A percentile compares a stretch with the other conserved stretches of the same genome.
These are phyloP conservation scores for Colletotrichum sp. DNA, from an alignment of 2,329 filamentous ascomycete species.

Conservation along the genomic window DNA sequence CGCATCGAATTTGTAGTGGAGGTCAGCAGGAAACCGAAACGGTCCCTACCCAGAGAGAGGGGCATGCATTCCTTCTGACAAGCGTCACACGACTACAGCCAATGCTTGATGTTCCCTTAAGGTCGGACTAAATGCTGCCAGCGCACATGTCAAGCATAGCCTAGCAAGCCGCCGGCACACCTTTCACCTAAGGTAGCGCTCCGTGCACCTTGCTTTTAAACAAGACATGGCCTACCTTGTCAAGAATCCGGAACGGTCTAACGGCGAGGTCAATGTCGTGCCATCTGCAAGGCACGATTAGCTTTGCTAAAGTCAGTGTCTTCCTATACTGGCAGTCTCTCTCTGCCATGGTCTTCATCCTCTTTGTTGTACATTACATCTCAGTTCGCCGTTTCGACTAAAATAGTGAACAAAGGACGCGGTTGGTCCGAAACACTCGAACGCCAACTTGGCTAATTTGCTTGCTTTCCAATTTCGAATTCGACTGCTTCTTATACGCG, in stretches of 20 bases:
- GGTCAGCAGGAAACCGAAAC: conserved; percentile 16
- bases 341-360: background rate
- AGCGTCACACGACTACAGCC: conserved; percentile 10
- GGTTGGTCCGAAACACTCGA: background rate
- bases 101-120: conserved; percentile 8
- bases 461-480: background rate
- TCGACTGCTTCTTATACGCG: background rate
- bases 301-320: conserved; percentile 14
- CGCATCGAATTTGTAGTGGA: background rate
- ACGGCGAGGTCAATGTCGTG: conserved; percentile 20
- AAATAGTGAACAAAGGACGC: background rate
- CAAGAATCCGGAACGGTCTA: conserved; percentile 1
- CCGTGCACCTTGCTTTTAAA: conserved; percentile 12
- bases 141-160: conserved; percentile 19
- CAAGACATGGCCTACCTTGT: conserved; percentile 8
- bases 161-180: conserved; percentile 6
- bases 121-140: conserved; percentile 6
- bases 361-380: conserved; percentile 7
- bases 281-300: conserved; percentile 21
- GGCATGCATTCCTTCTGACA: conserved; percentile 10
- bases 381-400: background rate
- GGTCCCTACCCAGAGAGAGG: background rate
- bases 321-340: background rate
- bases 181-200: conserved; percentile 14
- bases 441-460: background rate